Evolutionary conservation across 140 eudicot genomes (phyloP).

Genomic region (Oenanthe javanica): DNA sequence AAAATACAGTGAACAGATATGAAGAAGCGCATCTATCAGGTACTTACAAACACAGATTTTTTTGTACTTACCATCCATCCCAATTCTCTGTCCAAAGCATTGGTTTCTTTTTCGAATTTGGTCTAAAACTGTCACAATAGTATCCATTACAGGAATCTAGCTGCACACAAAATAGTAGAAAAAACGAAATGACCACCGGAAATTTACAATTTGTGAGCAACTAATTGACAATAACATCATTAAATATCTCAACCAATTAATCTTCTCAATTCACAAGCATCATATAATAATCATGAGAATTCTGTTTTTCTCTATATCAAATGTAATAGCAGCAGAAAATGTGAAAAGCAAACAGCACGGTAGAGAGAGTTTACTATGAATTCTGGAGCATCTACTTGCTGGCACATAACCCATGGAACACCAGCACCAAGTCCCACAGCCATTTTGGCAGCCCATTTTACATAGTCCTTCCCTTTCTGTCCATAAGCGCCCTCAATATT

Average conservation of each 20-base stretch:
- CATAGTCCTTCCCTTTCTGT: constrained; percentile 62
- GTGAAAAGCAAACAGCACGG: background rate
- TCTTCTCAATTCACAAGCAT: background rate
- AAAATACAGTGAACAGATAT: background rate
- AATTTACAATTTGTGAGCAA: background rate
- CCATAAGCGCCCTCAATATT: constrained; percentile 66
- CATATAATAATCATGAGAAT: background rate
- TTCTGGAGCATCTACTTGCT: constrained; percentile 94
- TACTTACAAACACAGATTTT: background rate
- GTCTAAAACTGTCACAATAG: constrained; percentile 87
- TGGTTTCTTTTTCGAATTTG: constrained; percentile 86
- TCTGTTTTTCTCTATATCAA: background rate
- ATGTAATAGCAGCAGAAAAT: background rate
- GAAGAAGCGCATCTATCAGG: background rate
- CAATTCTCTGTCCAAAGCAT: constrained; percentile 90
- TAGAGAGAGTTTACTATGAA: constrained; percentile 48
- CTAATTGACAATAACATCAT: background rate
- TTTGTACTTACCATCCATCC: constrained; percentile 80
- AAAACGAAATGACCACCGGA: background rate
- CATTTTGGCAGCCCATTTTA: constrained; percentile 95
- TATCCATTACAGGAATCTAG: constrained; percentile 92
- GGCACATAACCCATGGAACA: constrained; percentile 99
- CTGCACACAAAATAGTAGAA: constrained; percentile 28
- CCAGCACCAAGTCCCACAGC: constrained; percentile 97
- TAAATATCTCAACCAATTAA: background rate